Evolutionary conservation across 768 basidiomycete species (phyloP).

Genomic region (Tricholoma hemisulphureum): DNA sequence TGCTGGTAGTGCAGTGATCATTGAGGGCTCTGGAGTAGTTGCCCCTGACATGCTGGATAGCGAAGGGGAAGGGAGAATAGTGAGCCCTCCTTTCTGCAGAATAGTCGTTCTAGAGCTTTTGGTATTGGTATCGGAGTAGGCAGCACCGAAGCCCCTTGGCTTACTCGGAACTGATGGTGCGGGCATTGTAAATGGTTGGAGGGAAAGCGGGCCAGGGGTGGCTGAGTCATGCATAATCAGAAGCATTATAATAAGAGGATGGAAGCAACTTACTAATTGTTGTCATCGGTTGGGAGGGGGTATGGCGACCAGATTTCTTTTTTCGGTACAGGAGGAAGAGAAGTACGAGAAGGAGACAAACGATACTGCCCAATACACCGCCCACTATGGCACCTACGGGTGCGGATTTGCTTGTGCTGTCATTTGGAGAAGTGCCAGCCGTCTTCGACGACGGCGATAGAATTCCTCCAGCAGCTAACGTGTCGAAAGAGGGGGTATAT

Average conservation of each 20-base stretch:
- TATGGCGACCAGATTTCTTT: background rate
- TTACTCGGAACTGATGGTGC: background rate
- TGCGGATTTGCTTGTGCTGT: background rate
- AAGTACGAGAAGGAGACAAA: background rate
- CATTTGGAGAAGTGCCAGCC: background rate
- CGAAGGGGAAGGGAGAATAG: background rate
- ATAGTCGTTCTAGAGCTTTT: background rate
- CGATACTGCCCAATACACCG: constrained; percentile 6
- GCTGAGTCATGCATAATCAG: background rate
- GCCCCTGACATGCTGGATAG: background rate
- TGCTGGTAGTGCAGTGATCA: background rate
- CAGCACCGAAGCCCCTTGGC: background rate
- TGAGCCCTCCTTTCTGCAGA: background rate
- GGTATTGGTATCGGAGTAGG: background rate
- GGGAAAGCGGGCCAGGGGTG: background rate
- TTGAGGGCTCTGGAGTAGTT: too few species aligned
- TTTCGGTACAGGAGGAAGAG: background rate
- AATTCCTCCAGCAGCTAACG: too few species aligned
- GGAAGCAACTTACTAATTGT: background rate
- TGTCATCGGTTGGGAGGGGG: background rate
- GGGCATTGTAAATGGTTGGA: background rate
- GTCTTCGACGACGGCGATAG: background rate
- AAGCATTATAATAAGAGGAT: background rate
- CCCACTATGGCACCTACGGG: constrained; percentile 11
- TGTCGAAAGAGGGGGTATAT: constrained; percentile 22